Conservation (phyloP, 1,284 basidiomycete genomes). For the Cutaneotrichosporon sp. region DNA sequence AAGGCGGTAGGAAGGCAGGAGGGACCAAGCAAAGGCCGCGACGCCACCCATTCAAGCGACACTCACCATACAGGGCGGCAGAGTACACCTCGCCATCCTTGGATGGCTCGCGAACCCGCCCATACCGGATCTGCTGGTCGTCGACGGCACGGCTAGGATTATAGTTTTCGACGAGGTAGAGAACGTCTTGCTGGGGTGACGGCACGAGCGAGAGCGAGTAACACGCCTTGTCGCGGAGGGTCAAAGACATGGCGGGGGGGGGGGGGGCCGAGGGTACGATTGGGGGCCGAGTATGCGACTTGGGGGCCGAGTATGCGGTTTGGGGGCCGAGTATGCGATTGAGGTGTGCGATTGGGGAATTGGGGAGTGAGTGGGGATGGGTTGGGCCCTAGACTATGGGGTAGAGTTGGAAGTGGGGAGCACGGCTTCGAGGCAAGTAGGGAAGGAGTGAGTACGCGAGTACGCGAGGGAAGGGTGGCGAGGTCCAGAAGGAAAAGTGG, state of each 20-base stretch:
- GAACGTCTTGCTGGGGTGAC: constrained; percentile 21
- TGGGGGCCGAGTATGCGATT: too few species aligned
- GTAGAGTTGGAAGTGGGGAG: background rate
- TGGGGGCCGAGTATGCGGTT: too few species aligned
- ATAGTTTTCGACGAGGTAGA: constrained; percentile 36
- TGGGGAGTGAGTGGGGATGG: too few species aligned
- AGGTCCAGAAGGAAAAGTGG: too few species aligned
- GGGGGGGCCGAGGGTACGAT: background rate
- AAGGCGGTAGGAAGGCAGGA: background rate
- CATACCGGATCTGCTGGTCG: constrained; percentile 33
- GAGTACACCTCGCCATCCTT: constrained; percentile 41
- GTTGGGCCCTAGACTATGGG: background rate
- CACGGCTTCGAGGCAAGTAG: background rate
- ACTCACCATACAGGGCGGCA: constrained; percentile 43
- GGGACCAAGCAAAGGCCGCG: background rate
- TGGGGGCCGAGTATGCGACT: too few species aligned
- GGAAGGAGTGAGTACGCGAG: too few species aligned
- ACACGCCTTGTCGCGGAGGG: constrained; percentile 40
- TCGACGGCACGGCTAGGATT: background rate
- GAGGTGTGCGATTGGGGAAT: too few species aligned
- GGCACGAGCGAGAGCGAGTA: constrained; percentile 39
- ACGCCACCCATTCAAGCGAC: background rate
- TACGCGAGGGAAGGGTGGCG: too few species aligned
- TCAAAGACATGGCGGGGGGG: constrained; percentile 29
- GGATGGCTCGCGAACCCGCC: constrained; percentile 26